These are phyloP conservation scores for Fusarium penzigii DNA, from an alignment of 2,329 filamentous ascomycete genomes.

Conservation along the genomic window DNA sequence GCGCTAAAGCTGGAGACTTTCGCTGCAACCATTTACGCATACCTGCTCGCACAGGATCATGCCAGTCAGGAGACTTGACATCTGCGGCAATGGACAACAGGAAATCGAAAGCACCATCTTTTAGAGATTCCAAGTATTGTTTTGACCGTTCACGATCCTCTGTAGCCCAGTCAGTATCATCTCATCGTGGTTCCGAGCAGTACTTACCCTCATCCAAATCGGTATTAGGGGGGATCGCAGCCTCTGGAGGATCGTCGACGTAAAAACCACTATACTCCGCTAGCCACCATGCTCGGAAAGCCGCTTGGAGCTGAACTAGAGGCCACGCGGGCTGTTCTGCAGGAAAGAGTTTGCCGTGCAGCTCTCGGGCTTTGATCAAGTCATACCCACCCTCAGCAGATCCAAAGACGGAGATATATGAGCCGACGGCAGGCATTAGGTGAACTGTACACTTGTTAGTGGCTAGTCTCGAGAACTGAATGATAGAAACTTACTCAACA, in stretches of 20 bases:
- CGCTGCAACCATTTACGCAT: conserved; percentile 81
- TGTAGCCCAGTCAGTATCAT: conserved; percentile 32
- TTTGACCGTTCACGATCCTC: conserved; percentile 73
- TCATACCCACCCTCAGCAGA: conserved; percentile 72
- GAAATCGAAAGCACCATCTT: conserved; percentile 91
- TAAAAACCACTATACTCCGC: conserved; percentile 92
- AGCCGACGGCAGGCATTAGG: conserved; percentile 76
- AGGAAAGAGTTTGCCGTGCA: conserved; percentile 69
- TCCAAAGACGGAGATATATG: conserved; percentile 76
- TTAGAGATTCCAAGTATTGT: conserved; percentile 73
- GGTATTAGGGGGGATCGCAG: conserved; percentile 56
- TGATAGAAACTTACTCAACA: conserved; percentile 45
- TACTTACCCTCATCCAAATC: conserved; percentile 59
- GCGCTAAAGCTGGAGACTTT: conserved; percentile 69
- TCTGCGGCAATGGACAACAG: conserved; percentile 83
- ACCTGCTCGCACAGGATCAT: conserved; percentile 81
- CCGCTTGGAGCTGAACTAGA: conserved; percentile 74
- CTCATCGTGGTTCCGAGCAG: conserved; percentile 1
- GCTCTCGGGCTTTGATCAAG: conserved; percentile 66
- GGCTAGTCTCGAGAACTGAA: background rate
- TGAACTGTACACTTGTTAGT: conserved; percentile 57
- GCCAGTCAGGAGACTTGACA: conserved; percentile 78
- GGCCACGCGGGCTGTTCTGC: conserved; percentile 71
- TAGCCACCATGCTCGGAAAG: conserved; percentile 82
- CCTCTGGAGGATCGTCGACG: conserved; percentile 67